Evolutionary conservation across 108 stramenopile genomes (phyloP).

Genomic region (Licmophora abbreviata): DNA sequence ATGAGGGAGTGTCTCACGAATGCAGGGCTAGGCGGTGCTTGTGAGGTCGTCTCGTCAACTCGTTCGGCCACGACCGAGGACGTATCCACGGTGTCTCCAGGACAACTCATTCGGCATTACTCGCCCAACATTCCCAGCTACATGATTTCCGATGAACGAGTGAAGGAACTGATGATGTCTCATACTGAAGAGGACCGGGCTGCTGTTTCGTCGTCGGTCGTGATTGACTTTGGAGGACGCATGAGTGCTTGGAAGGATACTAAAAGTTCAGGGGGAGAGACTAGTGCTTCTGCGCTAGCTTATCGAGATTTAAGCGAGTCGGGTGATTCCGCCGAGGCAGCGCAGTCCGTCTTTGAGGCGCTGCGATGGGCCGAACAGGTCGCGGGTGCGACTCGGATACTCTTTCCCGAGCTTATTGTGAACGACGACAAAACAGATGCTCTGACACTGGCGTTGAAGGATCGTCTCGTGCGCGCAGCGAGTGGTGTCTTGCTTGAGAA

Average conservation of each 20-base stretch:
- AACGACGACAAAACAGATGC: conserved; percentile 22
- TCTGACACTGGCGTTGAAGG: conserved; percentile 65
- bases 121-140: conserved; percentile 88
- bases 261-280: too few species aligned
- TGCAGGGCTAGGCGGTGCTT: conserved; percentile 23
- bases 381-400: conserved; percentile 40
- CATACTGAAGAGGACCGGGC: conserved; percentile 24
- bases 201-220: conserved; percentile 37
- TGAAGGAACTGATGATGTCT: conserved; percentile 1
- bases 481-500: conserved; percentile 69
- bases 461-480: conserved; percentile 77
- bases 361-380: conserved; percentile 86
- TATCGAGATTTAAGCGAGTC: conserved; percentile 70
- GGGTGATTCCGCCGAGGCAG: conserved; percentile 57
- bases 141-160: conserved; percentile 36
- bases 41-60: conserved; percentile 21
- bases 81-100: conserved; percentile 76
- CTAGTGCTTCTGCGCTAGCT: too few species aligned
- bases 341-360: conserved; percentile 65
- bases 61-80: conserved; percentile 36
- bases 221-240: conserved; percentile 80
- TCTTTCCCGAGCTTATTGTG: conserved; percentile 55
- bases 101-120: conserved; percentile 93
- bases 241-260: conserved; percentile 35
- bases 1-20: conserved; percentile 35